Evolutionary conservation across 140 eudicot species (phyloP).

Genomic region (Ambrosia hybrid): DNA sequence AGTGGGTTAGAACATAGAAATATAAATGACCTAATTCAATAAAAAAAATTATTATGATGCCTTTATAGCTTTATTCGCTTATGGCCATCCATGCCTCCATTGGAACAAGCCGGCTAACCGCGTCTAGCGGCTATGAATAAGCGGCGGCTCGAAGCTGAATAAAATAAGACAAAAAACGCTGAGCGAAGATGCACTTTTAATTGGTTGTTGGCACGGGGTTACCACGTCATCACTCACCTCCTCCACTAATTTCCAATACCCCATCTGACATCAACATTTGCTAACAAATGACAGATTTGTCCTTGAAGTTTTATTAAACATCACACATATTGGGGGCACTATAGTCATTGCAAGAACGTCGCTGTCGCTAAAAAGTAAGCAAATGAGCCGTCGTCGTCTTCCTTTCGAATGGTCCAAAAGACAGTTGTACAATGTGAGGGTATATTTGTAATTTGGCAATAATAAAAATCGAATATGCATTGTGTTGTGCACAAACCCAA

Average conservation of each 20-base stretch:
- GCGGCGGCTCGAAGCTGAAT: conserved; percentile 33
- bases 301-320: not conserved
- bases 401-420: conserved; percentile 43
- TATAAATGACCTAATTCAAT: too few species aligned
- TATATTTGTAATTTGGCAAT: conserved; percentile 27
- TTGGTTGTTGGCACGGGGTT: conserved; percentile 42
- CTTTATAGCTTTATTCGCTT: not conserved
- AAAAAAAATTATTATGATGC: not conserved
- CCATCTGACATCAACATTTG: conserved; percentile 30
- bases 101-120: conserved; percentile 29
- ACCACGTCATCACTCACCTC: conserved; percentile 40
- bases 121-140: conserved; percentile 19
- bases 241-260: conserved; percentile 30
- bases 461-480: conserved; percentile 26
- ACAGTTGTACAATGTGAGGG: conserved; percentile 38
- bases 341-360: conserved; percentile 32
- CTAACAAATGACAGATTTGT: not conserved
- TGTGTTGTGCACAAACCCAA: conserved; percentile 27
- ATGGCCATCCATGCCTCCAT: not conserved
- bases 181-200: conserved; percentile 34
- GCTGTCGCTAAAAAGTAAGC: conserved; percentile 54
- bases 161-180: conserved; percentile 4
- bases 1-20: too few species aligned
- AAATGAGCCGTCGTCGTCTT: conserved; percentile 41
- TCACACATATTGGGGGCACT: conserved; percentile 15